These are phyloP conservation scores for Metarhizium anisopliae DNA, from an alignment of 2,329 filamentous ascomycete genomes.

Conservation along the genomic window DNA sequence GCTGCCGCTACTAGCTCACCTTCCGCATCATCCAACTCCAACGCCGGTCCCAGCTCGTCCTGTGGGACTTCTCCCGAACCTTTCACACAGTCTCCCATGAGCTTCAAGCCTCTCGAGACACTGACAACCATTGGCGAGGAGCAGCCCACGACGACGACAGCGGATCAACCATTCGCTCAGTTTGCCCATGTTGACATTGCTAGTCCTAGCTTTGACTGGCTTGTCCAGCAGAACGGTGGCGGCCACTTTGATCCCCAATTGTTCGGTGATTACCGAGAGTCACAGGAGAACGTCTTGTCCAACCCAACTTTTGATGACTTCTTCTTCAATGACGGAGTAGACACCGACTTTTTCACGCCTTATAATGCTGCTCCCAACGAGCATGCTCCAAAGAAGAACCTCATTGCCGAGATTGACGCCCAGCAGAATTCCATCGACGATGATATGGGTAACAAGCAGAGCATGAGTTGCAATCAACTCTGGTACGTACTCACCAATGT, in stretches of 20 bases:
- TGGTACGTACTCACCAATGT: constrained; percentile 55
- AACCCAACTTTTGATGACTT: constrained; percentile 64
- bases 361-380: constrained; percentile 57
- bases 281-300: constrained; percentile 69
- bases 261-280: constrained; percentile 87
- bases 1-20: constrained; percentile 53
- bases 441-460: constrained; percentile 44
- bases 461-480: constrained; percentile 82
- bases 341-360: constrained; percentile 71
- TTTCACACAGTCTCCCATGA: constrained; percentile 59
- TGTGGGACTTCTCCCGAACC: constrained; percentile 75
- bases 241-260: constrained; percentile 85
- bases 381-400: constrained; percentile 48
- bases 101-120: constrained; percentile 54
- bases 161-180: constrained; percentile 23
- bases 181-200: constrained; percentile 31
- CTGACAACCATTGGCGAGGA: constrained; percentile 60
- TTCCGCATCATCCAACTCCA: constrained; percentile 53
- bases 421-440: constrained; percentile 63
- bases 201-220: constrained; percentile 58
- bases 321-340: constrained; percentile 64
- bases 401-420: constrained; percentile 71
- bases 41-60: constrained; percentile 46
- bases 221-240: constrained; percentile 71
- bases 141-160: constrained; percentile 33